phyloP scores from a whole-genome alignment of 331 rosid genomes.

The Dryas integrifolia region DNA sequence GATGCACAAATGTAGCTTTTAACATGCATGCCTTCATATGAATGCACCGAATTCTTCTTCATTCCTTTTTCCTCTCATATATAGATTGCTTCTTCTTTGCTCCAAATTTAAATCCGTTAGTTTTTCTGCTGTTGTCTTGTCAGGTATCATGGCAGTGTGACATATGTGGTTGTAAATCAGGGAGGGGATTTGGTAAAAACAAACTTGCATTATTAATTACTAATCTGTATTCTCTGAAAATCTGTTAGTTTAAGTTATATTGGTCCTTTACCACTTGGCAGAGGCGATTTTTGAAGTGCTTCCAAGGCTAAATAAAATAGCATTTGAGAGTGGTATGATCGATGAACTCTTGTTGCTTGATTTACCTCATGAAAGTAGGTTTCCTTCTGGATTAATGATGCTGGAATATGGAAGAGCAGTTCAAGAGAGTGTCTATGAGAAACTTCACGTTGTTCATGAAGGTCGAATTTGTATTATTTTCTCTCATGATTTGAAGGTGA shows the following conservation, averaged over 20 bases:
- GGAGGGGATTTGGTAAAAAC: constrained; percentile 28
- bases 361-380: constrained; percentile 25
- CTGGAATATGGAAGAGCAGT: constrained; percentile 27
- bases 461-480: constrained; percentile 30
- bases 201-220: neutral
- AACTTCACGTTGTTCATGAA: constrained; percentile 25
- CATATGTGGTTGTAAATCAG: constrained; percentile 26
- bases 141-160: constrained; percentile 33
- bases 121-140: constrained; percentile 9
- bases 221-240: neutral
- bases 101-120: neutral
- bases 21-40: neutral
- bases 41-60: neutral
- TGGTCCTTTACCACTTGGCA: constrained; percentile 22
- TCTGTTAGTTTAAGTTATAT: neutral
- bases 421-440: constrained; percentile 34
- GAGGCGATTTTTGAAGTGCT: constrained; percentile 31
- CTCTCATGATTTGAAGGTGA: constrained; percentile 34
- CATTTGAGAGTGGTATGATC: constrained; percentile 28
- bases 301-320: constrained; percentile 30
- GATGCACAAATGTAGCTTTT: neutral
- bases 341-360: constrained; percentile 34
- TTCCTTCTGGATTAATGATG: constrained; percentile 34
- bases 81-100: neutral
- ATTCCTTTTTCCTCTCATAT: neutral